Conservation (phyloP, 768 basidiomycete species). For the Wakefieldia striispora region DNA sequence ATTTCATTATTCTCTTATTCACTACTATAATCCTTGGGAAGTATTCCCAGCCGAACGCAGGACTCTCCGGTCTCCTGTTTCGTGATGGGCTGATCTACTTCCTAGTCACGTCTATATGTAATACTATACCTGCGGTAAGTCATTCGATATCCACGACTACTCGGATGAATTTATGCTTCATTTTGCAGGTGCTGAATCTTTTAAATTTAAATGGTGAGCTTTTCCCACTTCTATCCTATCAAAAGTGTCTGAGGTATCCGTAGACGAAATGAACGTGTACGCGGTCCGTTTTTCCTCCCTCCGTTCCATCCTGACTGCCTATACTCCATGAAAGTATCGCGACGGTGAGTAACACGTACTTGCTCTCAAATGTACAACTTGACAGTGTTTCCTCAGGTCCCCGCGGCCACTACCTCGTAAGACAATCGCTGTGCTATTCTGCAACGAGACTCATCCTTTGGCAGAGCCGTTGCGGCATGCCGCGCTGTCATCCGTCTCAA, state of each 20-base stretch:
- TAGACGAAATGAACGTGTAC: slow-evolving; percentile 29
- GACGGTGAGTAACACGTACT: slow-evolving; percentile 12
- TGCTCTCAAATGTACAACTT: neutral
- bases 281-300: neutral
- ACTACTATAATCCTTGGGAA: slow-evolving; percentile 53
- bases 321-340: slow-evolving; percentile 14
- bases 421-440: neutral
- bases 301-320: slow-evolving; percentile 3
- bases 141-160: neutral
- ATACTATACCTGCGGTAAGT: slow-evolving; percentile 65
- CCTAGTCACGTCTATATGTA: slow-evolving; percentile 60
- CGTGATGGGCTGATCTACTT: slow-evolving; percentile 74
- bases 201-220: slow-evolving; percentile 25
- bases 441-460: slow-evolving; percentile 4
- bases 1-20: slow-evolving; percentile 56
- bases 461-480: slow-evolving; percentile 48
- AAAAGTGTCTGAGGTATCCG: neutral
- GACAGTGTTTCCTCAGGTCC: slow-evolving; percentile 40
- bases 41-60: slow-evolving; percentile 45
- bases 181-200: slow-evolving; percentile 23
- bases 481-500: slow-evolving; percentile 64
- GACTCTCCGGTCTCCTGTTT: slow-evolving; percentile 67
- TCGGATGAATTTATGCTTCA: neutral
- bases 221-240: neutral
- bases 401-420: slow-evolving; percentile 66